phyloP scores from a whole-genome alignment of 371 early-diverging fungal genomes.

The Actinomortierella ambigua region DNA sequence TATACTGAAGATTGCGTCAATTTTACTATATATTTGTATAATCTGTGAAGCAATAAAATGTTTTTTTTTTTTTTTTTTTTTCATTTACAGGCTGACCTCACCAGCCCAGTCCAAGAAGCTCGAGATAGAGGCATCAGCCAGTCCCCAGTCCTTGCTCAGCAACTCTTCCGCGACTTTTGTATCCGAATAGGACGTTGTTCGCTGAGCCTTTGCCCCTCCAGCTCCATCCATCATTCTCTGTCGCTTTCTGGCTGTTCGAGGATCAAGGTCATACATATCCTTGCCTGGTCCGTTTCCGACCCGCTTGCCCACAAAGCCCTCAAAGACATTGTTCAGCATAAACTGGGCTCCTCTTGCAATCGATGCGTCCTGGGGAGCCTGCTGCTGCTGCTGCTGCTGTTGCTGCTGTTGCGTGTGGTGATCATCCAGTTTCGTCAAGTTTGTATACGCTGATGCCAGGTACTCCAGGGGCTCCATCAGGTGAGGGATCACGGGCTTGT shows the following conservation, averaged over 20 bases:
- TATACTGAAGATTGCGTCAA: too few relatives aligned
- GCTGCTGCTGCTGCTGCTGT: too few relatives aligned
- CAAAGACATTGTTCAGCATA: slow-evolving; percentile 26
- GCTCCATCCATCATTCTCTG: slow-evolving; percentile 2
- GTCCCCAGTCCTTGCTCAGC: too few relatives aligned
- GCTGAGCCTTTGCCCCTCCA: background rate
- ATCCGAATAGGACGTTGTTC: too few relatives aligned
- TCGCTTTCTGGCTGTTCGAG: background rate
- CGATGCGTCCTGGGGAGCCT: background rate
- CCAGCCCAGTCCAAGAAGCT: too few relatives aligned
- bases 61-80: background rate
- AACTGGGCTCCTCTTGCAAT: slow-evolving; percentile 9
- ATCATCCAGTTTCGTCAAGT: slow-evolving; percentile 12
- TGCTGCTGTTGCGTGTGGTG: background rate
- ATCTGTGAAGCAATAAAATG: background rate
- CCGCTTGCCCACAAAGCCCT: slow-evolving; percentile 41
- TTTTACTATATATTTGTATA: background rate
- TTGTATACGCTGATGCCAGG: slow-evolving; percentile 20
- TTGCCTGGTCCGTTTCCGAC: slow-evolving; percentile 36
- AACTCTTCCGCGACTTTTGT: too few relatives aligned
- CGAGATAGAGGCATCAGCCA: too few relatives aligned
- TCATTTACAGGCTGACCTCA: background rate
- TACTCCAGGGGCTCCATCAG: slow-evolving; percentile 27
- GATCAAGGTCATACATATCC: slow-evolving; percentile 24
- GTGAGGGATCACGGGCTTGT: slow-evolving; percentile 6